Conservation (phyloP, 2,329 filamentous ascomycete species). For the Cercospora sojina region DNA sequence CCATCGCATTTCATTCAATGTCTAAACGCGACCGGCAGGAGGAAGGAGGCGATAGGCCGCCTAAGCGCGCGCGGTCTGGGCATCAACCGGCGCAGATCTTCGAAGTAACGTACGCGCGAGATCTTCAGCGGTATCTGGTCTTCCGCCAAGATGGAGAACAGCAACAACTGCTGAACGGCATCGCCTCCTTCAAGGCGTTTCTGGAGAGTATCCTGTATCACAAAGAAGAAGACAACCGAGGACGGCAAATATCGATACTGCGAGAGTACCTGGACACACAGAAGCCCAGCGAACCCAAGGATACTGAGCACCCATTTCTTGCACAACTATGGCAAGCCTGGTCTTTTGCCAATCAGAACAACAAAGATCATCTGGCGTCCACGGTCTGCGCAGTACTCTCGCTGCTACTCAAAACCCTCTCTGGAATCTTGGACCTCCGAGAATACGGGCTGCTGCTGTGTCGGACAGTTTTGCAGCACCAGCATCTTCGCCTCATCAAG, state of each 20-base stretch:
- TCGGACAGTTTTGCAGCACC: conserved; percentile 75
- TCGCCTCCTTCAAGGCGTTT: conserved; percentile 68
- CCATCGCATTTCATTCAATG: conserved; percentile 23
- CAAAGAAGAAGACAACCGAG: conserved; percentile 51
- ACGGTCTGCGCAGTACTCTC: conserved; percentile 78
- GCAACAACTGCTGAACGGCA: conserved; percentile 62
- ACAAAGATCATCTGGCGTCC: conserved; percentile 78
- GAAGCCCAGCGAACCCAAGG: conserved; percentile 49
- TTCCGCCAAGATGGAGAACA: conserved; percentile 67
- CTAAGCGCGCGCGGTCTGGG: conserved; percentile 35
- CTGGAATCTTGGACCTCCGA: conserved; percentile 69
- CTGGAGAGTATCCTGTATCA: conserved; percentile 63
- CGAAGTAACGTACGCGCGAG: conserved; percentile 61
- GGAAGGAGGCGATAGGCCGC: conserved; percentile 31
- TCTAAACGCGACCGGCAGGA: conserved; percentile 32
- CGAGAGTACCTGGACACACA: conserved; percentile 67
- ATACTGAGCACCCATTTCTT: conserved; percentile 65
- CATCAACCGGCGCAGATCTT: conserved; percentile 54
- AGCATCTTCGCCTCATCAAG: conserved; percentile 76
- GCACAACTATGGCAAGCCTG: conserved; percentile 82
- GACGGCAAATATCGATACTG: conserved; percentile 58
- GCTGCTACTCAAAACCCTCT: conserved; percentile 75
- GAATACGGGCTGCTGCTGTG: conserved; percentile 75
- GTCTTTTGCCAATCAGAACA: conserved; percentile 76
- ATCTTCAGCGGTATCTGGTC: conserved; percentile 66